phyloP scores from a whole-genome alignment of 495 filamentous ascomycete genomes.

The Hypoxylon subgilvum region DNA sequence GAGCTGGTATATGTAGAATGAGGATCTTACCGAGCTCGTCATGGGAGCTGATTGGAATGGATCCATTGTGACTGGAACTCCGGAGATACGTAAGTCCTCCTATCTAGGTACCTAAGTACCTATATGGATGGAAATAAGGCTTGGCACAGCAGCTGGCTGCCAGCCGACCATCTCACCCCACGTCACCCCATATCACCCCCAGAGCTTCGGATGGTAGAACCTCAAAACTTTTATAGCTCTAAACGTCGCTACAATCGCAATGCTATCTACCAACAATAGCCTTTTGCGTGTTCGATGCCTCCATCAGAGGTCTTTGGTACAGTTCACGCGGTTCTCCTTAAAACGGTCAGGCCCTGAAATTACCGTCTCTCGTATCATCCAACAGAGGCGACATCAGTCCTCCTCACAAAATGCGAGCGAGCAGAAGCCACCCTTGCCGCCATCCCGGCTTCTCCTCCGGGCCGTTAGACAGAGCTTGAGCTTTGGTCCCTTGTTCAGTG shows the following conservation, averaged over 20 bases:
- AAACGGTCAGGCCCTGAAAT: background rate
- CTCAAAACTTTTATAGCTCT: too few relatives aligned
- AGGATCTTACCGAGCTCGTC: too few relatives aligned
- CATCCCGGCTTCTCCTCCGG: conserved; percentile 38
- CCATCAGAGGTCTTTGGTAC: conserved; percentile 14
- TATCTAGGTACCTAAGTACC: too few relatives aligned
- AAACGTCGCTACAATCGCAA: background rate
- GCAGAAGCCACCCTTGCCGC: conserved; percentile 31
- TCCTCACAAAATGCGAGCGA: conserved; percentile 26
- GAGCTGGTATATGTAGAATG: too few relatives aligned
- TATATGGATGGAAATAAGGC: too few relatives aligned
- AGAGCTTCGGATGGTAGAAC: too few relatives aligned
- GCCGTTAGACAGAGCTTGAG: conserved; percentile 43
- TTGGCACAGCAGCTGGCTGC: too few relatives aligned
- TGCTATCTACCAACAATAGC: conserved; percentile 7
- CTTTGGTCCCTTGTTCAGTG: conserved; percentile 39
- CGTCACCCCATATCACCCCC: too few relatives aligned
- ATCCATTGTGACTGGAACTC: too few relatives aligned
- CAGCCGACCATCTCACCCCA: too few relatives aligned
- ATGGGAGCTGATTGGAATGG: too few relatives aligned
- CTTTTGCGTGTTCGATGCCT: conserved; percentile 23
- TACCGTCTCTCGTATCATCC: conserved; percentile 5
- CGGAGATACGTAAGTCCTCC: too few relatives aligned
- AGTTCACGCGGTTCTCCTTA: background rate
- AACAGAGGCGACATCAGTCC: conserved; percentile 36